Evolutionary conservation across 345 rosid species (phyloP).

Genomic region (Salix koriyanagi): DNA sequence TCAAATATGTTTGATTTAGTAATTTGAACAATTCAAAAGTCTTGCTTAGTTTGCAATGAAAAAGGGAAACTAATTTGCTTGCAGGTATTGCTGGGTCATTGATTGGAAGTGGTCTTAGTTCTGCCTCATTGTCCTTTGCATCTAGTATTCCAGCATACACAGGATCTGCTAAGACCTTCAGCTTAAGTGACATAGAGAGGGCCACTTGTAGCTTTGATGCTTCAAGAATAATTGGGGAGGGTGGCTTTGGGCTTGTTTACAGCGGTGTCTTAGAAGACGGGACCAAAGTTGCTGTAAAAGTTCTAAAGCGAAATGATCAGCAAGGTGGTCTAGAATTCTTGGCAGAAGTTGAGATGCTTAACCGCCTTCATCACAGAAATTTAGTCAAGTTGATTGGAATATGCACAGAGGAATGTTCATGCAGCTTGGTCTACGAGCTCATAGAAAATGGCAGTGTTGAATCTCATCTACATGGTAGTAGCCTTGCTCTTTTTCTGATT

Average conservation of each 20-base stretch:
- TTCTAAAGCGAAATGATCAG: conserved; percentile 86
- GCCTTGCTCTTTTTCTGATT: not conserved
- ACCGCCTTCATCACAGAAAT: conserved; percentile 95
- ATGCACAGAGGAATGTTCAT: conserved; percentile 74
- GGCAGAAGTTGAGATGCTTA: conserved; percentile 98
- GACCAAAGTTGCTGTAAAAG: conserved; percentile 82
- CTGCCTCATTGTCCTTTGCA: conserved; percentile 72
- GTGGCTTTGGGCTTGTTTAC: conserved; percentile 88
- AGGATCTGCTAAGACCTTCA: conserved; percentile 87
- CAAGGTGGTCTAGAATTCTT: conserved; percentile 90
- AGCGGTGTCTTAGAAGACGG: conserved; percentile 83
- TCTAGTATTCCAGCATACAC: conserved; percentile 75
- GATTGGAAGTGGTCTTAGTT: conserved; percentile 64
- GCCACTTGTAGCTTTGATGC: conserved; percentile 72
- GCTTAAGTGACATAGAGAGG: conserved; percentile 61
- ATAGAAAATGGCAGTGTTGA: conserved; percentile 96
- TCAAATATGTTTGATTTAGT: not conserved
- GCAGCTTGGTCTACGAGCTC: conserved; percentile 89
- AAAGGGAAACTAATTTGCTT: conserved; percentile 17
- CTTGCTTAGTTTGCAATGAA: not conserved
- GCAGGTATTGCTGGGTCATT: conserved; percentile 62
- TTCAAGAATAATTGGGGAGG: conserved; percentile 82
- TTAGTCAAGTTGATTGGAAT: conserved; percentile 90
- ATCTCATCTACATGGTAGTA: conserved; percentile 86
- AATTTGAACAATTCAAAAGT: not conserved